Evolutionary conservation across 352 stramenopile genomes (phyloP), one percentile per base, ranked within the genome.

Genomic region (Phytophthora fragariaefolia): DNA sequence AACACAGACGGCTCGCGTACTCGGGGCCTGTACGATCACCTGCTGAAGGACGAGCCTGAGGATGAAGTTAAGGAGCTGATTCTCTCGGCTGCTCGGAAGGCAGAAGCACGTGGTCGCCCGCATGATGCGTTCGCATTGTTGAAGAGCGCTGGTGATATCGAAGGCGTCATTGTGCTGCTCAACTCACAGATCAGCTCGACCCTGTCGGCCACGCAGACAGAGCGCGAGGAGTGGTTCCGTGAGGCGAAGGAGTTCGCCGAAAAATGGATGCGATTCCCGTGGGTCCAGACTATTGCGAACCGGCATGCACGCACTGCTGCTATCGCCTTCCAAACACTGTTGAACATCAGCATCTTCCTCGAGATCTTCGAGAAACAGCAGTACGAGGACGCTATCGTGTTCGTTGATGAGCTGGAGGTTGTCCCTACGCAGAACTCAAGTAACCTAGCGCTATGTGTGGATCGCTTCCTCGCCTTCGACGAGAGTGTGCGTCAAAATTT

Each of bases 331-430:
- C 85, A 96, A 77, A 93, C 85, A 46, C 74, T 96, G 22, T 65
- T 96, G 61, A 96, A 96, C 72, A 76, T 94, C 47, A 91, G 84
- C 46, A 91, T 96, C 54, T 96, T 96, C 65, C 69, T 96, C 32
- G 86, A 96, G 45, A 73, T 96, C 18, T 87, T 92, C 32, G 85
- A 96, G 50, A 87, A 87, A 52, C 84, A 94, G 63, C 83, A 94
- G 68, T 92, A 79, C 22, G 85, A 90, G 48, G 88, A 94, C 51
- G 88, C 82, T n/a, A 87, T 96, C 34, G 80, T 68, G 18, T 96
- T 96, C 56, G 82, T 96, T 46, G 88, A 93, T 62, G 85, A 93
- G 46, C 56, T 94, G 20, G 84, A 89, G 45, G 57, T 94, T 17
- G 61, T 96, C 10, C 88, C 88, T 1, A 85, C 84, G 20, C 82